These are phyloP conservation scores for Tubosaeta sp. DNA, from an alignment of 768 basidiomycete species.

Conservation along the genomic window DNA sequence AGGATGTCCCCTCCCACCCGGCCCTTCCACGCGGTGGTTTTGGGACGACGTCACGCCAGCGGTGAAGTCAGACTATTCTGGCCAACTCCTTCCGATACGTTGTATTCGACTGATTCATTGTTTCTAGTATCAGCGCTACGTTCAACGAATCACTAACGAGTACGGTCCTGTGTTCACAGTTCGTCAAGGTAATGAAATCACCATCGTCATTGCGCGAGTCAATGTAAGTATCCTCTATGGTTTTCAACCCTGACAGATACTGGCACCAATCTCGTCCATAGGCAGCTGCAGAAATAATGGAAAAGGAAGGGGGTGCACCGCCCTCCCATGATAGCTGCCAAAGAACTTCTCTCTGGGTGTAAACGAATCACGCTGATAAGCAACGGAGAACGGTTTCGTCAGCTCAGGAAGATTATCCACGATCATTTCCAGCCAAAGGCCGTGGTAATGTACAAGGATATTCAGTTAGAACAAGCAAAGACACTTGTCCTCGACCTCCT, in stretches of 20 bases:
- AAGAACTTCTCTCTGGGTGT: slow-evolving; percentile 50
- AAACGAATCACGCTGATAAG: slow-evolving; percentile 49
- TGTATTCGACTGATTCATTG: too few relatives aligned
- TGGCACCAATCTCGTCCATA: slow-evolving; percentile 13
- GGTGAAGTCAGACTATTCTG: background rate
- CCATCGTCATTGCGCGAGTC: slow-evolving; percentile 17
- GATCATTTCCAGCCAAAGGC: slow-evolving; percentile 49
- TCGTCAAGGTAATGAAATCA: slow-evolving; percentile 38
- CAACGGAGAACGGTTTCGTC: slow-evolving; percentile 51
- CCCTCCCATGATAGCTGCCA: slow-evolving; percentile 48
- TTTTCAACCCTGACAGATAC: background rate
- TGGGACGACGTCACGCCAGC: background rate
- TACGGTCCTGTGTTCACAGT: slow-evolving; percentile 60
- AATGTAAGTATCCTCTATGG: slow-evolving; percentile 11
- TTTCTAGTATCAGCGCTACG: slow-evolving; percentile 15
- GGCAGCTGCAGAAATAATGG: slow-evolving; percentile 59
- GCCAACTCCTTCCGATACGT: too few relatives aligned
- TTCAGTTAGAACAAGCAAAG: slow-evolving; percentile 36
- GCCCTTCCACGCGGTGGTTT: background rate
- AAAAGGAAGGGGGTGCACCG: slow-evolving; percentile 51
- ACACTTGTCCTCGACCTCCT: slow-evolving; percentile 28
- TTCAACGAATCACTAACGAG: slow-evolving; percentile 49
- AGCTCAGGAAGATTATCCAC: slow-evolving; percentile 51
- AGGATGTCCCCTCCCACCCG: background rate
- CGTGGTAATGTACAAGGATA: slow-evolving; percentile 40